Evolutionary conservation across 1,139 yeast genomes (phyloP).

Genomic region (Sugiyamaella novakii): DNA sequence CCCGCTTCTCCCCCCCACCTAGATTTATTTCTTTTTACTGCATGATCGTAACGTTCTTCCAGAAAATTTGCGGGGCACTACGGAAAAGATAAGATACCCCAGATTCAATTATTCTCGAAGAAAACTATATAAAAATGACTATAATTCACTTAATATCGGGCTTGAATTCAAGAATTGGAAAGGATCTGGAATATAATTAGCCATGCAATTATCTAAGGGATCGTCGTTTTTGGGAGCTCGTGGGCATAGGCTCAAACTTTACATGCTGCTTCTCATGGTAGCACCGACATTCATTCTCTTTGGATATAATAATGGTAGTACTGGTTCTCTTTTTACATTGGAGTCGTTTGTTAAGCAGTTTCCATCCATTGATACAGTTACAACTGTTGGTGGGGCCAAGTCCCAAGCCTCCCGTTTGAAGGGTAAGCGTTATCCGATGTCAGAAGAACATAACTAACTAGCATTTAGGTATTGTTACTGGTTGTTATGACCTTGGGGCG

Average conservation of each 20-base stretch:
- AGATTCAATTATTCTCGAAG: background rate
- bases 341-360: constrained; percentile 44
- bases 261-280: constrained; percentile 5
- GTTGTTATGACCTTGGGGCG: constrained; percentile 61
- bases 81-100: background rate
- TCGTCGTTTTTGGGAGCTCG: constrained; percentile 8
- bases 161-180: background rate
- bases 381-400: constrained; percentile 11
- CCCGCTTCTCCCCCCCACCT: background rate
- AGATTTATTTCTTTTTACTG: background rate
- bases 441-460: background rate
- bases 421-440: constrained; percentile 22
- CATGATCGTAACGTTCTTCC: background rate
- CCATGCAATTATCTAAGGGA: background rate
- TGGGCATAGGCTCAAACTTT: constrained; percentile 2
- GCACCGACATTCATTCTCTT: constrained; percentile 7
- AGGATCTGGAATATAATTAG: background rate
- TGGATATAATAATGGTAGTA: constrained; percentile 12
- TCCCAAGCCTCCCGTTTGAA: constrained; percentile 24
- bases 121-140: background rate
- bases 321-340: constrained; percentile 41
- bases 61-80: background rate
- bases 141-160: too few relatives aligned
- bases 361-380: constrained; percentile 43
- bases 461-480: background rate